A percentile compares a stretch with the other conserved stretches of the same genome.
These are phyloP conservation scores for Pouteria glomerata DNA, from an alignment of 148 eudicot species.

Conservation along the genomic window DNA sequence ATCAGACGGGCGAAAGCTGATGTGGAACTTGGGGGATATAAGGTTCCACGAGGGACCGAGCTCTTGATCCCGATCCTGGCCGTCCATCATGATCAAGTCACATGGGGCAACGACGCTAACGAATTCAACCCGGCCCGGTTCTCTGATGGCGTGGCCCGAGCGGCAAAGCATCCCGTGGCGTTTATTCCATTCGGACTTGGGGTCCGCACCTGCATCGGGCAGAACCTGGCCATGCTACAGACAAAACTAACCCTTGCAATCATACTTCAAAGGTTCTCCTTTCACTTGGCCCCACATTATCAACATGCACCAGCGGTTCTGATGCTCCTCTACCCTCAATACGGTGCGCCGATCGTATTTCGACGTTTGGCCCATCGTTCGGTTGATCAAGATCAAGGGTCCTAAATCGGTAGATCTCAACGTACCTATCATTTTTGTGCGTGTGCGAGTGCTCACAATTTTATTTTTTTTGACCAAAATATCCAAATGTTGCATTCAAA, in stretches of 20 bases:
- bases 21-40: conserved; percentile 59
- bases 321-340: conserved; percentile 83
- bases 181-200: conserved; percentile 90
- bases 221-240: conserved; percentile 72
- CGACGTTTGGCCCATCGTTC: conserved; percentile 22
- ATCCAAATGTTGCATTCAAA: conserved; percentile 19
- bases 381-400: conserved; percentile 19
- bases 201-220: conserved; percentile 79
- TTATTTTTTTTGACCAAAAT: conserved; percentile 9
- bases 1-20: conserved; percentile 76
- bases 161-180: conserved; percentile 78
- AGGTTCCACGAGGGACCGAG: conserved; percentile 75
- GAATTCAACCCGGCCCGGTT: conserved; percentile 79
- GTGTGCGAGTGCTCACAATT: background rate
- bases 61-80: conserved; percentile 80
- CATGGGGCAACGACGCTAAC: conserved; percentile 74
- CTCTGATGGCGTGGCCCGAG: conserved; percentile 69
- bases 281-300: conserved; percentile 58
- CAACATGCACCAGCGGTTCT: conserved; percentile 83
- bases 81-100: conserved; percentile 69
- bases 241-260: conserved; percentile 72
- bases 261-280: conserved; percentile 63
- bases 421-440: conserved; percentile 14
- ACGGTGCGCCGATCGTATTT: conserved; percentile 80
- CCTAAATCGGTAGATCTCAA: background rate